Base-by-base conservation (phyloP, 768 basidiomycete species). In the Inosperma sp. region DNA sequence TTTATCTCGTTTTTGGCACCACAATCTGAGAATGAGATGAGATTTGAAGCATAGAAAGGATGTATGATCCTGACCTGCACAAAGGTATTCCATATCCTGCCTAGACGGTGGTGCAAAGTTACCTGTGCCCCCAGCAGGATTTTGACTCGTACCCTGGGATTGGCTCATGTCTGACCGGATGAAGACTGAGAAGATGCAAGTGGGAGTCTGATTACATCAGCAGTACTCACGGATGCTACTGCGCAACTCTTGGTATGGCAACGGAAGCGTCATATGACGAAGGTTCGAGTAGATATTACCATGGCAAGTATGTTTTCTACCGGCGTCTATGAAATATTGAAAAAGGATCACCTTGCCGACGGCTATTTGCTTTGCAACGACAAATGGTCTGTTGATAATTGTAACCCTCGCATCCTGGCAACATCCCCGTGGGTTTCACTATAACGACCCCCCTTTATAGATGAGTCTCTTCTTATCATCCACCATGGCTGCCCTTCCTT, bases 1-100 rank as follows among this genome's bases (percentile, higher is more conserved):
- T 83, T 86, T 65, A 97, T 93, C 63, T 89, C 86, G 67, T 94
- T 96, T 71, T 88, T 88, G 1, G 86, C 87, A 53, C 91, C 89
- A 65, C 94, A 97, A 65, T 96, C 94, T 92, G 62, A 30, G 31
- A 25, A 17, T 27, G 21, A 21, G 41, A 25, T 21, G 25, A 41
- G 29, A 48, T 36, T 26, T 55, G 44, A 45, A 17, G 43, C 2
- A 22, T 26, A 29, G 41, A 37, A 5, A 25, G n/a, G 49, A 43
- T 19, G 30, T 7, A 51, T 27, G 2, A 48, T 29, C 16, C 77
- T 43, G 64, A 88, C 90, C 90, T 60, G 90, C 90, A 61, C 90
- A 93, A 30, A 88, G 76, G 58, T 93, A 93, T 65, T 91, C 87
- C 84, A 90, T 88, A 1, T 85, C 84, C 64, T 75, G 68, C 51